Conservation (phyloP, 768 basidiomycete species). For the Amanita inopinata region DNA sequence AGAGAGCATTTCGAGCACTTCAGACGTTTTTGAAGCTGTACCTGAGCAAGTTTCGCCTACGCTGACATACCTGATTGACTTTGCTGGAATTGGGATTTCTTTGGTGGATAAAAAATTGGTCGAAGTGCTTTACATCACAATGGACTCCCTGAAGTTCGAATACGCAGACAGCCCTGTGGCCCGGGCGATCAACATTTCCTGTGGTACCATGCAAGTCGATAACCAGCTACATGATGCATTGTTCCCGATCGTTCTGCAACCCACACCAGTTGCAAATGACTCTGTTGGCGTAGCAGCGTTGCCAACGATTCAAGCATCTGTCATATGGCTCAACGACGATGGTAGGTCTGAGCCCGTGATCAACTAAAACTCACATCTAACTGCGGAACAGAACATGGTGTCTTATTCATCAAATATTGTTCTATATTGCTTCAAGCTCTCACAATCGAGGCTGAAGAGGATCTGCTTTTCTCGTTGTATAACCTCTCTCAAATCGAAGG, state of each 20-base stretch:
- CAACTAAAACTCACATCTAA: not conserved
- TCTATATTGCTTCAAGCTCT: slow-evolving; percentile 89
- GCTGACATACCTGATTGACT: slow-evolving; percentile 59
- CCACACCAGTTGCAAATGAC: slow-evolving; percentile 77
- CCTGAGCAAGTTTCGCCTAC: slow-evolving; percentile 61
- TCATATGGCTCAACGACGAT: slow-evolving; percentile 89
- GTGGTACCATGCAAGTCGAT: slow-evolving; percentile 88
- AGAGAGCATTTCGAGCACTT: slow-evolving; percentile 59
- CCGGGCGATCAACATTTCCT: slow-evolving; percentile 71
- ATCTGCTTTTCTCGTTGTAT: slow-evolving; percentile 84
- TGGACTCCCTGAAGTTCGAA: slow-evolving; percentile 72
- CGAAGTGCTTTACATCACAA: slow-evolving; percentile 84
- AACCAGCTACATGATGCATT: slow-evolving; percentile 96
- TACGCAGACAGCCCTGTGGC: slow-evolving; percentile 73
- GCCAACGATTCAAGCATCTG: slow-evolving; percentile 82
- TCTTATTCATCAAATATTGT: slow-evolving; percentile 96
- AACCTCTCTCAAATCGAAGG: slow-evolving; percentile 89
- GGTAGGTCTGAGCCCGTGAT: slow-evolving; percentile 31
- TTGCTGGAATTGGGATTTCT: slow-evolving; percentile 89
- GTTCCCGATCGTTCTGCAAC: slow-evolving; percentile 92
- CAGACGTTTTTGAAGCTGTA: slow-evolving; percentile 79
- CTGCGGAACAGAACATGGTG: slow-evolving; percentile 73
- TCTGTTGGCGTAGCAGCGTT: slow-evolving; percentile 67
- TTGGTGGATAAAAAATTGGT: slow-evolving; percentile 78
- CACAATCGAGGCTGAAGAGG: slow-evolving; percentile 96